phyloP scores from a whole-genome alignment of 139 green algal genomes.

The Picochlorum sp. region DNA sequence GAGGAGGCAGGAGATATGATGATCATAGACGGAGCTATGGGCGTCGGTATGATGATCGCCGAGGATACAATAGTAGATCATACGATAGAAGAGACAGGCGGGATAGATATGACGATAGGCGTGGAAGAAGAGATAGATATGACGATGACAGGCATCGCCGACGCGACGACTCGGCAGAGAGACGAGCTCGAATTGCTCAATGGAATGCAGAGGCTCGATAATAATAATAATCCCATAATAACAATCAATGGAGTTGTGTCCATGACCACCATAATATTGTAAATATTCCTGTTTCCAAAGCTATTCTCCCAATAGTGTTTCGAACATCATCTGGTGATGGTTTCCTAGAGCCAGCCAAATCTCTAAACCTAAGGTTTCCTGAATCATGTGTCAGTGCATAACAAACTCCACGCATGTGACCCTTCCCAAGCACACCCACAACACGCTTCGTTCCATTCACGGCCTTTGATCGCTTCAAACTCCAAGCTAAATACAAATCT shows the following conservation, averaged over 20 bases:
- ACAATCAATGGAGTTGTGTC: not conserved
- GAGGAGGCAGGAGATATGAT: slow-evolving; percentile 18
- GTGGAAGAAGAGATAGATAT: not conserved
- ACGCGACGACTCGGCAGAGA: slow-evolving; percentile 51
- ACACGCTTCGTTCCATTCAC: slow-evolving; percentile 51
- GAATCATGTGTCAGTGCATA: slow-evolving; percentile 34
- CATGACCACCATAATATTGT: slow-evolving; percentile 1
- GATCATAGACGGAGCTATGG: slow-evolving; percentile 13
- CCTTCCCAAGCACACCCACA: slow-evolving; percentile 67
- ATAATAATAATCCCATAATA: not conserved
- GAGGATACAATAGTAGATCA: slow-evolving; percentile 2
- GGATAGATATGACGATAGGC: not conserved
- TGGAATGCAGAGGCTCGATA: slow-evolving; percentile 47
- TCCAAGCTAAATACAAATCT: slow-evolving; percentile 70
- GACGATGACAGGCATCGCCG: slow-evolving; percentile 2
- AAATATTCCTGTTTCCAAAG: slow-evolving; percentile 2
- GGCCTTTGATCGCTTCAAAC: slow-evolving; percentile 59
- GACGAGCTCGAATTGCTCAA: slow-evolving; percentile 56
- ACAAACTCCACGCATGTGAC: slow-evolving; percentile 54
- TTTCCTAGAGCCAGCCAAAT: not conserved
- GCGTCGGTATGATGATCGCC: slow-evolving; percentile 14
- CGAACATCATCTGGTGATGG: not conserved
- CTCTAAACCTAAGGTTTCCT: slow-evolving; percentile 8
- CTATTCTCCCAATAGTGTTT: not conserved
- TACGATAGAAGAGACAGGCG: not conserved